Conservation (phyloP, 352 stramenopile genomes). For the Phytophthora quininea region DNA sequence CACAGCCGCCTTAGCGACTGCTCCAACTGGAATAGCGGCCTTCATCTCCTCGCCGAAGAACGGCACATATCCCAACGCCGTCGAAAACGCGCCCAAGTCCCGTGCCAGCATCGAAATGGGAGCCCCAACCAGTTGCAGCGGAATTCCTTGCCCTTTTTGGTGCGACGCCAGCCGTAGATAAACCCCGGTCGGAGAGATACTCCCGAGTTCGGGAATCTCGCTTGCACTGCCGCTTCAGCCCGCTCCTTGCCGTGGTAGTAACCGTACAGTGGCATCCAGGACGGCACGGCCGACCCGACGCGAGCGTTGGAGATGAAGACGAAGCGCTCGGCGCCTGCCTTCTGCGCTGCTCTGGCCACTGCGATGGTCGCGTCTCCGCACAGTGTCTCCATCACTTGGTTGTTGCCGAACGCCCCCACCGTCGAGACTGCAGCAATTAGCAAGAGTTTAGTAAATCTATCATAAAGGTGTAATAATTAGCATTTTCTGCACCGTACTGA, state of each 20-base stretch:
- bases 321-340: slow-evolving; percentile 79
- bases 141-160: slow-evolving; percentile 66
- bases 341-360: slow-evolving; percentile 74
- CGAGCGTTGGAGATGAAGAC: slow-evolving; percentile 93
- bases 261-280: slow-evolving; percentile 80
- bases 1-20: slow-evolving; percentile 83
- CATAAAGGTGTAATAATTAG: too few relatives aligned
- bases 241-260: slow-evolving; percentile 92
- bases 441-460: neutral
- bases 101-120: slow-evolving; percentile 73
- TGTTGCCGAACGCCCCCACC: slow-evolving; percentile 87
- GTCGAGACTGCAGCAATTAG: slow-evolving; percentile 70
- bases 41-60: slow-evolving; percentile 75
- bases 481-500: slow-evolving; percentile 58
- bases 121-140: slow-evolving; percentile 75
- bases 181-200: slow-evolving; percentile 89
- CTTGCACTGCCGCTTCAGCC: slow-evolving; percentile 76
- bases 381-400: slow-evolving; percentile 90
- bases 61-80: slow-evolving; percentile 58
- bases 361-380: slow-evolving; percentile 89
- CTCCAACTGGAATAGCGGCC: slow-evolving; percentile 65
- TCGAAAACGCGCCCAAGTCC: slow-evolving; percentile 62
- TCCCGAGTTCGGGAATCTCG: slow-evolving; percentile 75
- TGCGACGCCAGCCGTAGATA: slow-evolving; percentile 86
- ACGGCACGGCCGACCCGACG: slow-evolving; percentile 76